Percentiles rank a stretch among this genome's conserved stretches.
Conservation (phyloP, 352 stramenopile genomes). For the Globisporangium solare region DNA sequence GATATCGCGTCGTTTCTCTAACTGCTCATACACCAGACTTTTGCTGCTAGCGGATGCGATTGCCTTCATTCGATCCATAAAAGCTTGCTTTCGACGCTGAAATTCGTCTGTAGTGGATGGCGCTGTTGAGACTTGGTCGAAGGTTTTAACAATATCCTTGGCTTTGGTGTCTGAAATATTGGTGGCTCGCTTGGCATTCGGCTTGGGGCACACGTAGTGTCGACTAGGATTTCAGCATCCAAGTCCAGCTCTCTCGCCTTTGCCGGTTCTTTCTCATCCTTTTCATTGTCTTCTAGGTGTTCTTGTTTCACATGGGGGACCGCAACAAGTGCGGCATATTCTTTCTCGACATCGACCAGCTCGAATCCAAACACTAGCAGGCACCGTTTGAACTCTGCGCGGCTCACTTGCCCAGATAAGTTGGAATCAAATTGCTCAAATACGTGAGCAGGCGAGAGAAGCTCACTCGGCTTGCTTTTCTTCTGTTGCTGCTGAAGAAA, state of each 20-base stretch:
- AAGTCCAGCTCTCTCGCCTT: conserved; percentile 19
- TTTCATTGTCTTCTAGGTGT: background rate
- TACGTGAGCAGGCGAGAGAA: conserved; percentile 22
- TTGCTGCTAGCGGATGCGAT: conserved; percentile 60
- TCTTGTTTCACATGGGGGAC: background rate
- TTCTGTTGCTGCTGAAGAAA: conserved; percentile 25
- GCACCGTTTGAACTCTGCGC: conserved; percentile 64
- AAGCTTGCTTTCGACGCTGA: conserved; percentile 61
- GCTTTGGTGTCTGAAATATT: background rate
- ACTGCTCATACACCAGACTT: conserved; percentile 69
- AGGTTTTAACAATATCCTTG: background rate
- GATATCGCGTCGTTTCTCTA: conserved; percentile 47
- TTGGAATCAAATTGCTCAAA: conserved; percentile 59
- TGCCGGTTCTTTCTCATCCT: background rate
- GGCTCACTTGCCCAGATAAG: conserved; percentile 37
- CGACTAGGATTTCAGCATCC: conserved; percentile 20
- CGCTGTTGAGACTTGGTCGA: conserved; percentile 2
- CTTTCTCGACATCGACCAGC: conserved; percentile 49
- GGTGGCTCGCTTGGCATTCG: background rate
- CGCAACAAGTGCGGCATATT: conserved; percentile 13
- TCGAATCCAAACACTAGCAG: conserved; percentile 61
- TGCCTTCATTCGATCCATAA: conserved; percentile 70
- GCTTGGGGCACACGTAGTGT: conserved; percentile 1
- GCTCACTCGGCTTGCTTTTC: conserved; percentile 16
- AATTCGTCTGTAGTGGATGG: conserved; percentile 44